Evolutionary conservation across 805 yeast species (phyloP), one percentile per base, ranked within the genome.

Genomic region (Jamesozyma gamospora): DNA sequence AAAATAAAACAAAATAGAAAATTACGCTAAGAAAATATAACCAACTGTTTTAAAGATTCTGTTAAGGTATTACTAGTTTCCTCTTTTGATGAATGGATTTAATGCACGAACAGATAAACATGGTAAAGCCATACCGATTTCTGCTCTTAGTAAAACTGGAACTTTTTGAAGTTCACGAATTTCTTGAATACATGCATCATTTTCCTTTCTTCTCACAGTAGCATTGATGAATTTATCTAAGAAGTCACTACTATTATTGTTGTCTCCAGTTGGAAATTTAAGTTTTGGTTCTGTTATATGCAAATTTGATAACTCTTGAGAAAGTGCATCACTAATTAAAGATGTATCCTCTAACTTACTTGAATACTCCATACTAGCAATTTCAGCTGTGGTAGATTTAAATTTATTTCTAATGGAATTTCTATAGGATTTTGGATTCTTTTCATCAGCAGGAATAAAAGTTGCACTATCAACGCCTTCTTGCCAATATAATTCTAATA

Each of bases 71-170:
- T 19, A 10, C 24, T 38, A 37, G 29, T 32, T 35, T 13, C 43
- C 53, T 39, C 47, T 53, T 31, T 41, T 53, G 24, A 53, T 65
- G 58, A 88, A 90, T 26, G 98, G 98, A 53, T 90, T 90, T 55
- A 88, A 67, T 7, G 90, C 82, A 52, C 95, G 74, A 13, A 92
- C 95, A 3, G 96, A 85, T 51, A 90, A 71, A 60, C 96, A 90
- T 14, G 98, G 98, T 39, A 90, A 69, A 2, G 96, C 90, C 88
- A 86, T 86, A 37, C 96, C 96, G 38, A 87, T 76, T 58, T 88
- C 97, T 0, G 96, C 86, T 52, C 96, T 71, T 47, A 92, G 68
- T 44, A 90, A 66, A 26, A 90, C 77, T 9, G 97, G 97, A 36
- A 90, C 81, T 50, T 77, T 79, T 36, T 72, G 72, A 52, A 88